These are phyloP conservation scores for Trametes sp. DNA, from an alignment of 1,284 basidiomycete genomes.

Conservation along the genomic window DNA sequence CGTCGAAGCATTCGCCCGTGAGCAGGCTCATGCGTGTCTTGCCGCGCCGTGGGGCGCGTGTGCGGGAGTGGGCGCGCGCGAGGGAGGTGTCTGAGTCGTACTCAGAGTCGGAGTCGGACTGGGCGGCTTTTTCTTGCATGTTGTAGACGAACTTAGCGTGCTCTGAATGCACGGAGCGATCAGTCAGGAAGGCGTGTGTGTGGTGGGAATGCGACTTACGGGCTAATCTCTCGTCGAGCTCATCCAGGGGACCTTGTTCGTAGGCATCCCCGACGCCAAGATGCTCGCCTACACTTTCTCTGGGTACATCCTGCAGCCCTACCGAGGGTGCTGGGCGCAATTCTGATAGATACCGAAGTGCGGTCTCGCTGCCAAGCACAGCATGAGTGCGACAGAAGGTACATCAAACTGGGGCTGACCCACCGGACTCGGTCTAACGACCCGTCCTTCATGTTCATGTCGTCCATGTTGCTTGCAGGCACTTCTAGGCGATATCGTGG, in stretches of 20 bases:
- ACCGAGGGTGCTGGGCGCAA: slow-evolving; percentile 88
- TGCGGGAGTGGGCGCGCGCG: slow-evolving; percentile 38
- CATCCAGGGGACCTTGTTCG: slow-evolving; percentile 52
- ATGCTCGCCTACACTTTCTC: slow-evolving; percentile 71
- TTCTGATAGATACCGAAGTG: slow-evolving; percentile 82
- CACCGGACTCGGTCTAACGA: slow-evolving; percentile 86
- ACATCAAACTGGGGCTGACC: slow-evolving; percentile 34
- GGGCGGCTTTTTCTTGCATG: slow-evolving; percentile 54
- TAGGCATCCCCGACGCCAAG: slow-evolving; percentile 60
- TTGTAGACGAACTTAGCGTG: slow-evolving; percentile 70
- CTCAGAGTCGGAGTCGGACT: slow-evolving; percentile 49
- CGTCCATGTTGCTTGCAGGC: slow-evolving; percentile 92
- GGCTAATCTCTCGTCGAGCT: slow-evolving; percentile 71
- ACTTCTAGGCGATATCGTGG: slow-evolving; percentile 96
- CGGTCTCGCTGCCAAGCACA: slow-evolving; percentile 58
- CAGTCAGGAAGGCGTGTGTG: not conserved
- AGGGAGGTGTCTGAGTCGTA: slow-evolving; percentile 54
- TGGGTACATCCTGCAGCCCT: slow-evolving; percentile 85
- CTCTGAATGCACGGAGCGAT: slow-evolving; percentile 47
- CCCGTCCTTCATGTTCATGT: slow-evolving; percentile 85
- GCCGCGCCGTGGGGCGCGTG: slow-evolving; percentile 33
- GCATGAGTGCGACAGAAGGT: slow-evolving; percentile 2
- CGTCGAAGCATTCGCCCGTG: slow-evolving; percentile 62
- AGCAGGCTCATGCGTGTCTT: slow-evolving; percentile 73
- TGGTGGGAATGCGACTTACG: slow-evolving; percentile 55